Base-by-base conservation (phyloP, 2,329 filamentous ascomycete genomes). In the Ambrosiella beaveri region DNA sequence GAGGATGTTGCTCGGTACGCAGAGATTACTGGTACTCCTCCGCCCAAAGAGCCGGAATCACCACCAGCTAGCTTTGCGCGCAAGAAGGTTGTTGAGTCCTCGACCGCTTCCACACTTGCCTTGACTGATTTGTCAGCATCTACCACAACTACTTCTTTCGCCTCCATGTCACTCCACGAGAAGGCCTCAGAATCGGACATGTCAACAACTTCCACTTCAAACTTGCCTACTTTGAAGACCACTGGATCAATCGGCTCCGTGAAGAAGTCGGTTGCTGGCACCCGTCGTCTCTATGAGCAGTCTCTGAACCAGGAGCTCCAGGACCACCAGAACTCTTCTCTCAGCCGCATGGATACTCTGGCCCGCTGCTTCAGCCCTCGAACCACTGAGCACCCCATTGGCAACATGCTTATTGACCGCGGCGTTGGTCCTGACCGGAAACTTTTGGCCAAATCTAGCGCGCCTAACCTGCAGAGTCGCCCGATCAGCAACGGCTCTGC, bases 261-360 rank as follows among this genome's bases (percentile, higher is more conserved):
- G 7, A 58, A 63, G 12, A 63, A 60, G 58, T 81, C 75, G 44
- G 78, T 82, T 15, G 57, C 57, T 3, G 85, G 82, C 1, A 79
- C 79, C 1, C 80, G 85, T 56, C 77, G 88, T 50, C 73, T 95
- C 1, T 96, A 95, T 65, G 90, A 94, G 62, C 86, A 88, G 62
- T 85, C 85, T 0, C 73, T 94, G 13, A 85, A 83, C 54, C 84
- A 90, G 64, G 84, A 93, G 62, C 75, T 87, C 11, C 84, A 90
- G 54, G 87, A 90, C 58, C 85, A 93, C 63, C 88, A 91, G 65
- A 78, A 79, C 2, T 86, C 86, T 1, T 81, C 86, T 0, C 70
- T 93, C 62, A 83, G 81, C n/a, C 79, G 88, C 45, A 78, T 95
- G 47, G 90, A 95, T 64, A 89, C 82, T 0, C 72, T 95, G 55